Base-by-base conservation (phyloP, 768 basidiomycete species). In the Tylopilus sp. region DNA sequence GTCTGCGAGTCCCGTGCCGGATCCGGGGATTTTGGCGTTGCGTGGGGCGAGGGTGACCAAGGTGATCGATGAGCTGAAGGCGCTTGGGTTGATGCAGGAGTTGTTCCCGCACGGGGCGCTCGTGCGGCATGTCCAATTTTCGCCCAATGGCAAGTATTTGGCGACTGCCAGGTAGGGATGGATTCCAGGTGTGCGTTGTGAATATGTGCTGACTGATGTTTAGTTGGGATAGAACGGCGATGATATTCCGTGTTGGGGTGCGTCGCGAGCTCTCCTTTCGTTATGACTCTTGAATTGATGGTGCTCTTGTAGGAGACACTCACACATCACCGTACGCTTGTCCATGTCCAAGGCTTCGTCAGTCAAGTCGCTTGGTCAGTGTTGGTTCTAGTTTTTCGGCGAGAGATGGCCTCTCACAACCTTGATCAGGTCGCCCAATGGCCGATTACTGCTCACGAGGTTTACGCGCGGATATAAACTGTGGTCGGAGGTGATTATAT, bases 61-160 rank as follows among this genome's bases (percentile, higher is more conserved):
- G 17, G 62, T 74, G 28, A 65, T 75, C 13, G 72, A 76, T 11
- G 70, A 70, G 43, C 60, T 80, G 33, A 73, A 70, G 57, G 62
- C 51, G 42, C 62, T 80, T 47, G 59, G 64, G 28, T 51, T 69
- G 38, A 64, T 66, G 7, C 73, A 79, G 49, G 73, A 72, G 40
- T 51, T 77, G 7, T 62, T 59, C 20, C 69, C 72, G 3, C 79
- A 80, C 45, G 62, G 64, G 21, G 80, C 79, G 10, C 71, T 80
- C 23, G 79, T 80, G 31, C 61, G 79, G n/a, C 78, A 80, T 46
- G 52, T 81, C 30, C 75, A 80, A 55, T 80, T 80, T 65, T 80
- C 80, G 17, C 79, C 79, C 5, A 74, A 77, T 47, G 79, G 79
- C n/a, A 73, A 70, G 57, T 79, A 73, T 50, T 58, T 80, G 47